phyloP scores from a whole-genome alignment of 306 rosid species.

The Senna siamea region DNA sequence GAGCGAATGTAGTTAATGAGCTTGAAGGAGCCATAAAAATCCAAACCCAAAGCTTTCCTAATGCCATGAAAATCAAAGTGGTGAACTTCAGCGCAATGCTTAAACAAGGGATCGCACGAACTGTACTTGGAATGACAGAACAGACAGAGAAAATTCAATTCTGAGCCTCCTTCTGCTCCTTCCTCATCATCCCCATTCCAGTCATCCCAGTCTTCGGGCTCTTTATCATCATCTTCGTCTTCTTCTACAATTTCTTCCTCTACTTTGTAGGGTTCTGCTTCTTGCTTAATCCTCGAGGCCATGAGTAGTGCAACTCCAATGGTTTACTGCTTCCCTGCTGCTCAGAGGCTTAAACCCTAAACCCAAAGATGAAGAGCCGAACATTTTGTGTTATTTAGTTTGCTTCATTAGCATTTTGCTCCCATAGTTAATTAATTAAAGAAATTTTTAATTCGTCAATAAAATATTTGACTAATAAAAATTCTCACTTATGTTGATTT shows the following conservation, averaged over 20 bases:
- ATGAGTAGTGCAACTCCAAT: slow-evolving; percentile 1
- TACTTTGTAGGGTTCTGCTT: background rate
- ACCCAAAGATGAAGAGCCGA: slow-evolving; percentile 24
- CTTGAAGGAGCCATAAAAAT: slow-evolving; percentile 80
- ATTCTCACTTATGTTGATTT: too few species aligned
- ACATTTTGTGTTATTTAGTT: background rate
- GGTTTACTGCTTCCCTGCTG: background rate
- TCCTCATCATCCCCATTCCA: slow-evolving; percentile 63
- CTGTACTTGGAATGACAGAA: slow-evolving; percentile 66
- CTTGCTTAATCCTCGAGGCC: slow-evolving; percentile 35
- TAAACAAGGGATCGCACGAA: slow-evolving; percentile 53
- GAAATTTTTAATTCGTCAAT: too few species aligned
- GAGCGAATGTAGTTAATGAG: slow-evolving; percentile 81
- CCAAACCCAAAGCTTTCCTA: slow-evolving; percentile 50
- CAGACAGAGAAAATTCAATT: slow-evolving; percentile 56
- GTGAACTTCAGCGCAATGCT: slow-evolving; percentile 66
- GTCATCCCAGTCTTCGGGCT: slow-evolving; percentile 56
- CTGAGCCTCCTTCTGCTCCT: slow-evolving; percentile 42
- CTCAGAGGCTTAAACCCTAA: slow-evolving; percentile 45
- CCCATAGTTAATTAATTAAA: too few species aligned
- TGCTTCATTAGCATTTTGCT: too few species aligned
- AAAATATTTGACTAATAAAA: too few species aligned
- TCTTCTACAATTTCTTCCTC: slow-evolving; percentile 39
- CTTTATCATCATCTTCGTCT: slow-evolving; percentile 41
- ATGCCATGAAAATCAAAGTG: slow-evolving; percentile 63